Conservation (phyloP, 2,329 filamentous ascomycete species). For the Arthrobotrys megalospora region DNA sequence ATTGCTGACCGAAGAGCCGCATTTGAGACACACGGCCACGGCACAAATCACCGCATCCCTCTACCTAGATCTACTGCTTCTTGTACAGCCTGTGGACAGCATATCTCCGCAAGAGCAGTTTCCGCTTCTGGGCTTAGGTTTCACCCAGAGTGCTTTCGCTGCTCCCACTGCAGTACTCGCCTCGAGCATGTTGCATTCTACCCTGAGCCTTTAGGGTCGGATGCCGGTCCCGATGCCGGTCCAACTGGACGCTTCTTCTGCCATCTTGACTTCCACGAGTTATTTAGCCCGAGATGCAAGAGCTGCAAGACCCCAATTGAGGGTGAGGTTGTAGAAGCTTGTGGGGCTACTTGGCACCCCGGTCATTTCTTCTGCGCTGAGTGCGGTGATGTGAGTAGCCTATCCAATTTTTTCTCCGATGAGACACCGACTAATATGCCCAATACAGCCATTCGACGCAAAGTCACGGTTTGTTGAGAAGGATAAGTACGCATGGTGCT, state of each 20-base stretch:
- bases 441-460: conserved; percentile 62
- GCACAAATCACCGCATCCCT: conserved; percentile 55
- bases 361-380: conserved; percentile 99
- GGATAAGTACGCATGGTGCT: conserved; percentile 97
- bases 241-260: conserved; percentile 91
- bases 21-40: conserved; percentile 53
- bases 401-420: neutral
- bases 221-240: conserved; percentile 38
- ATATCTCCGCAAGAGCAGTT: conserved; percentile 92
- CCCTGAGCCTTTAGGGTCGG: conserved; percentile 77
- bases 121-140: conserved; percentile 86
- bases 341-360: conserved; percentile 95
- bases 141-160: conserved; percentile 93
- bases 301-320: conserved; percentile 97
- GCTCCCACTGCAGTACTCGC: conserved; percentile 86
- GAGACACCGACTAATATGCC: conserved; percentile 31
- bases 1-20: conserved; percentile 51
- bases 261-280: conserved; percentile 98
- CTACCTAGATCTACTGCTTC: conserved; percentile 72
- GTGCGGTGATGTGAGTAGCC: conserved; percentile 80
- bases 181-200: conserved; percentile 98
- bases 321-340: conserved; percentile 92
- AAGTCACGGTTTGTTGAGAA: conserved; percentile 89
- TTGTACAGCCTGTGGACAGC: conserved; percentile 85
- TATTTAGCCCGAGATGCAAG: conserved; percentile 92